Base-by-base conservation (phyloP, 2,329 filamentous ascomycete species). In the Neonectria sp. region DNA sequence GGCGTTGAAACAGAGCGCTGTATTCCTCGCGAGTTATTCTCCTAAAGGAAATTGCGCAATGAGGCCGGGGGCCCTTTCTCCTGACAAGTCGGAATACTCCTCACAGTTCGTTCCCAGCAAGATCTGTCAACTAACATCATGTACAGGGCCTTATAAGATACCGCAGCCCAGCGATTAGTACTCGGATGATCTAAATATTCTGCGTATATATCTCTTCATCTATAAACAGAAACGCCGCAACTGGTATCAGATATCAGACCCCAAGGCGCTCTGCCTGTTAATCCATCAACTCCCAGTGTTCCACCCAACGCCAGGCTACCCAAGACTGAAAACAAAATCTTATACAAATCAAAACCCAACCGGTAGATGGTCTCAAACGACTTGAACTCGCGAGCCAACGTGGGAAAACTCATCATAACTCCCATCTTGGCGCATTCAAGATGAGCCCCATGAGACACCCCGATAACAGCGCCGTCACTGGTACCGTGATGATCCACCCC, bases 381-480 rank as follows among this genome's bases (percentile, higher is more conserved):
- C 27, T 15, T n/a, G n/a, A 12, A 4, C 27, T 33, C 27, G 25
- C 45, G 3, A 15, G 63, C 63, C 53, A 46, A 61, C 45, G 43
- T 45, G 66, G 24, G 21, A 53, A 51, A 43, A 51, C 31, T 31
- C 35, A 65, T 52, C 51, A 40, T 21, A 9, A 43, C 68, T 53
- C 65, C 70, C 78, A 84, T 11, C 79, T 77, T 3, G 87, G 87
- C 15, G 87, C 85, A 68, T 89, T 88, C 43, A 89, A 78, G 7
- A 89, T 82, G 11, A 89, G 76, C 1, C 81, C 87, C 86, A 89
- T 89, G 48, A 88, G 71, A 31, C 83, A 82, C 6, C 88, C 88
- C 7, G 83, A 85, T 8, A 89, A 78, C 4, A 85, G 72, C 5
- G 80, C 86, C 33, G 86, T 84, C n/a, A 84, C 80, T 0, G 86